Conservation (phyloP, 441 rosid genomes). For the Bocquillonia castaneifolia region DNA sequence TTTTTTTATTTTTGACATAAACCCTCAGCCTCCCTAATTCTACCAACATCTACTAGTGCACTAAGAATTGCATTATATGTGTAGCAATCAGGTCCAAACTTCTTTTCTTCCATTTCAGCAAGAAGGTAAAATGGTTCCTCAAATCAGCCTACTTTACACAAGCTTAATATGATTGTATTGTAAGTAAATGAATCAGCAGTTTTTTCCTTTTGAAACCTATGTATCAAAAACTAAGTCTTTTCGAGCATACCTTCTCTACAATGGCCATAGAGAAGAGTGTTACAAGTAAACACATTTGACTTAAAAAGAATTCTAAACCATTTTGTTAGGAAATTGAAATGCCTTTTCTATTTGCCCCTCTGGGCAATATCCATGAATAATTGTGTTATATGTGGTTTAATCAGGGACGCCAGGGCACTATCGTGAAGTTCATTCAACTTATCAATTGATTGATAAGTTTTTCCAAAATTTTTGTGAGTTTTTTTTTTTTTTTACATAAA, state of each 20-base stretch:
- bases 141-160: slow-evolving; percentile 60
- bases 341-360: slow-evolving; percentile 73
- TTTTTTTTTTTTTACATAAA: too few species aligned
- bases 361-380: slow-evolving; percentile 64
- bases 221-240: slow-evolving; percentile 67
- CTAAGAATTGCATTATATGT: slow-evolving; percentile 54
- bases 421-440: slow-evolving; percentile 64
- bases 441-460: slow-evolving; percentile 60
- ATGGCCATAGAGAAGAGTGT: slow-evolving; percentile 73
- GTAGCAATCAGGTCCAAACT: slow-evolving; percentile 57
- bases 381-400: slow-evolving; percentile 63
- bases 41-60: slow-evolving; percentile 52
- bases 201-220: slow-evolving; percentile 53
- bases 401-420: slow-evolving; percentile 58
- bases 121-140: slow-evolving; percentile 67
- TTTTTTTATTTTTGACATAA: slow-evolving; percentile 49
- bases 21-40: slow-evolving; percentile 50
- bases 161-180: slow-evolving; percentile 68
- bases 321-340: slow-evolving; percentile 66
- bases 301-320: slow-evolving; percentile 60
- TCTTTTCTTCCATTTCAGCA: slow-evolving; percentile 60
- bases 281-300: slow-evolving; percentile 58
- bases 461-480: too few species aligned
- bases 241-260: slow-evolving; percentile 70
- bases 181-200: slow-evolving; percentile 61